Base-by-base conservation (phyloP, 1,284 basidiomycete species). In the Acaromyces ingoldii region DNA sequence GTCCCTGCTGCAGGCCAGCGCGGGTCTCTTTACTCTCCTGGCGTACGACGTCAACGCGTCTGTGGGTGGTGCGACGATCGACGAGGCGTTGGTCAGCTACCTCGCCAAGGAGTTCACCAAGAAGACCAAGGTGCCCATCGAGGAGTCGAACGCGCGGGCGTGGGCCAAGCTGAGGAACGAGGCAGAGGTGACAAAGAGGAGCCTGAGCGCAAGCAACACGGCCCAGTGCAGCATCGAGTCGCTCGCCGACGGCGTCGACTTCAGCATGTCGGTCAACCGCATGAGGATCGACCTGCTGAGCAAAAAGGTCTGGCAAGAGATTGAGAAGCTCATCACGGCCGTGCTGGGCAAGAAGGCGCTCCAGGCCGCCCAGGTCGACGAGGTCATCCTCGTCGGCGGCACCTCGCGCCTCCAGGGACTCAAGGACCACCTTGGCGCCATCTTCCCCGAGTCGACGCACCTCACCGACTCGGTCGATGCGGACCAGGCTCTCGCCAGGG, bases 21-120 rank as follows among this genome's bases (percentile, higher is more conserved):
- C 81, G 42, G 82, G 82, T 38, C 74, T 81, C 58, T 82, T 81
- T 76, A 77, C 80, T 43, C 77, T 78, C 39, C 77, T 82, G 51
- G 75, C 77, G 57, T 78, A 78, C 62, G 78, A 77, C 28, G 69
- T 78, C 60, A 79, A 82, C 60, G 63, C 78, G 66, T 75, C 75
- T 54, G 75, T 82, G 37, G 82, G 81, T 57, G 84, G 83, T 0
- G 81, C 84, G 60, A 80, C 83, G 51, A 84, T 91, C 67, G 91
- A 92, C 77, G 82, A 84, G 52, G 83, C 85, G 64, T 82, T 97
- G 38, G 84, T 96, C 79, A 85, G 87, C 57, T 89, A 88, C 81
- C 96, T 98, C 77, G 85, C 89, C 50, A 88, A 92, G 75, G 93
- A 98, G 71, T 98, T 98, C 77, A 89, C 89, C 50, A 97, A 97